Base-by-base conservation (phyloP, 75 land plant species). In the Larix kaempferi region DNA sequence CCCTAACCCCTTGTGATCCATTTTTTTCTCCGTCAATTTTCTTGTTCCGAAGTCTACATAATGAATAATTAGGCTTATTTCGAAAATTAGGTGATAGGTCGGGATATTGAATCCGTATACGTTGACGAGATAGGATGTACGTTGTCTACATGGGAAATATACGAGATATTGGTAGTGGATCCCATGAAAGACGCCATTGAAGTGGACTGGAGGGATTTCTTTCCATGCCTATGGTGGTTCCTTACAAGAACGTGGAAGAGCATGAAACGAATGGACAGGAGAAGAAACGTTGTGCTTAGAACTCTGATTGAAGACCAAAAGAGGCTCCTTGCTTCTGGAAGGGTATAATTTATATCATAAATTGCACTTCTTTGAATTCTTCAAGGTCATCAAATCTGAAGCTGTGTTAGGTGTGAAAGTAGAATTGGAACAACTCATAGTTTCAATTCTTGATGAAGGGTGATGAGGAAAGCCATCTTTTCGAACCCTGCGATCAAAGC, bases 171-270 rank as follows among this genome's bases (percentile, higher is more conserved):
- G 29, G 95, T 96, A 63, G 14, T 69, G 19, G 99, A 92, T 75
- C 85, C 86, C 15, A 86, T 94, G 91, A 88, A 86, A 82, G 95
- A 89, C 13, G 99, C 92, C 56, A 90, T 92, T 29, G 86, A 92
- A 22, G 94, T 96, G 39, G 99, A 96, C 61, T 96, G 99, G 99
- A 95, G 99, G 56, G 98, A 96, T 80, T 96, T 96, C 84, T 96
- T 96, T 84, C 99, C 99, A 2, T 85, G 84, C 35, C 64, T 96
- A 29, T 86, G 74, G 59, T 96, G 99, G 73, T 96, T 82, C 99
- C 99, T 3, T 91, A 87, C 65, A 88, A 80, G 74, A 74, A 69
- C 5, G 33, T 90, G 57, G 95, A 92, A 74, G 83, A 83, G 78
- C 44, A 88, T 94, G 21, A 74, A 81, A 57, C 23, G 49, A 55